A percentile compares a stretch with the other conserved stretches of the same genome.
phyloP scores from a whole-genome alignment of 2,329 filamentous ascomycete genomes.

The Ophiostoma fasciatum region DNA sequence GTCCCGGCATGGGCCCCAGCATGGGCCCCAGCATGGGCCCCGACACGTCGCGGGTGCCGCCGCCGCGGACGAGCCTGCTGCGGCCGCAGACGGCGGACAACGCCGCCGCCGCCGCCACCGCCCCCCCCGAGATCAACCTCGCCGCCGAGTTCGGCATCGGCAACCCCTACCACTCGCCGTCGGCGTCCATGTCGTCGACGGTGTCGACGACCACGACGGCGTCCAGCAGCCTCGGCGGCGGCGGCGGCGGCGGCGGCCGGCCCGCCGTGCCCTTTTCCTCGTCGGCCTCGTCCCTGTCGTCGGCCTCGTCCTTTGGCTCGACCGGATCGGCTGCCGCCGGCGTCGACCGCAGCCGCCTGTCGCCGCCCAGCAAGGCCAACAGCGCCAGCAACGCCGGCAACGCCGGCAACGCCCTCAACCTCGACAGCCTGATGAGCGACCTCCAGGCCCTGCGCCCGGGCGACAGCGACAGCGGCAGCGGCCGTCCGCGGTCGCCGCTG shows the following conservation, averaged over 20 bases:
- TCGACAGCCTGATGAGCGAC: conserved; percentile 41
- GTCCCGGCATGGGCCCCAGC: too few species aligned
- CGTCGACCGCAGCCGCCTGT: conserved; percentile 1
- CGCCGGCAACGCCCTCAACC: conserved; percentile 28
- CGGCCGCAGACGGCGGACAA: conserved; percentile 25
- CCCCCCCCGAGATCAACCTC: conserved; percentile 34
- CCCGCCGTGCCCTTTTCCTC: conserved; percentile 44
- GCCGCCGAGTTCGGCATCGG: conserved; percentile 44
- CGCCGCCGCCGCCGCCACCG: conserved; percentile 12
- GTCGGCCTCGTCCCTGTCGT: conserved; percentile 38
- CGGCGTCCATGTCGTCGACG: conserved; percentile 50
- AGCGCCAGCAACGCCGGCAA: conserved; percentile 12
- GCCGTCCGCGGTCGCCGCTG: conserved; percentile 9
- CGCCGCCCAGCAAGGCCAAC: not conserved
- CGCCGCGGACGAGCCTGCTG: conserved; percentile 35
- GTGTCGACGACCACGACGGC: conserved; percentile 27
- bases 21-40: too few species aligned
- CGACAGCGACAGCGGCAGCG: conserved; percentile 11
- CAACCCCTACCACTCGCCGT: conserved; percentile 50
- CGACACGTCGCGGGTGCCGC: conserved; percentile 36
- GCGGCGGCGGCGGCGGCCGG: conserved; percentile 28
- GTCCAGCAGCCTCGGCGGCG: too few species aligned
- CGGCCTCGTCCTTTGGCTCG: conserved; percentile 12
- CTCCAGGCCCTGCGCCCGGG: conserved; percentile 31
- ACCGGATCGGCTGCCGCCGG: conserved; percentile 15